A percentile compares a stretch with the other conserved stretches of the same genome.
Conservation (phyloP, 2,329 filamentous ascomycete species). For the Ophiostoma sp. region DNA sequence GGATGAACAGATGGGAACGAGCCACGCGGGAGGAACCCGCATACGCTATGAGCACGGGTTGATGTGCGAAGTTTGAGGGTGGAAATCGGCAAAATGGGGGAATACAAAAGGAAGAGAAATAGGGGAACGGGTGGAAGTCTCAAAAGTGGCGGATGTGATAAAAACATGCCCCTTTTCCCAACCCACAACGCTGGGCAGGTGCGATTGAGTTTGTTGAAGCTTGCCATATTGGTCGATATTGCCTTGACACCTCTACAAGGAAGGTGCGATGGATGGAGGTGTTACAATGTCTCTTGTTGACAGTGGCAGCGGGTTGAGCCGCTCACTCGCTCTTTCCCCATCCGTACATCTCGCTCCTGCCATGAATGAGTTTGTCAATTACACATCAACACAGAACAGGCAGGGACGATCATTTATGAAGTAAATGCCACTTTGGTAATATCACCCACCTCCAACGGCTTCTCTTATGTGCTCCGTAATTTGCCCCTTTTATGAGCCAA, state of each 20-base stretch:
- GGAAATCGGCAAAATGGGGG: conserved; percentile 5
- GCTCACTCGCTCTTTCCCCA: neutral
- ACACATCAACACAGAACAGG: neutral
- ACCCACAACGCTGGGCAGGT: neutral
- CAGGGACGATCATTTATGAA: neutral
- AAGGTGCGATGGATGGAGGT: neutral
- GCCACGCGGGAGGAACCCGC: neutral
- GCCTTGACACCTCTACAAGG: neutral
- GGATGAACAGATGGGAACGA: neutral
- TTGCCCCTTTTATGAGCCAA: neutral
- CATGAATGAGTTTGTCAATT: neutral
- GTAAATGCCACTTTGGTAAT: neutral
- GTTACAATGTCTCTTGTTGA: neutral
- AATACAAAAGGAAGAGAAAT: neutral
- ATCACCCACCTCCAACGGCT: neutral
- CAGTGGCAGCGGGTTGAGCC: neutral
- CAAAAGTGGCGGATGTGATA: neutral
- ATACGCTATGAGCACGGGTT: neutral
- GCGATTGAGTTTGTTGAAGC: neutral
- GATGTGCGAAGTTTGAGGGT: neutral
- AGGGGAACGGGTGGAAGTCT: neutral
- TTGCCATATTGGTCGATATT: neutral
- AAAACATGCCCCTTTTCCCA: neutral
- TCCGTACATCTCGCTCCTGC: neutral
- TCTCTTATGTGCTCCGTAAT: neutral